Percentiles rank a stretch among this genome's conserved stretches.
These are phyloP conservation scores for Solanum chmielewskii DNA, from an alignment of 257 asterid genomes.

Conservation along the genomic window DNA sequence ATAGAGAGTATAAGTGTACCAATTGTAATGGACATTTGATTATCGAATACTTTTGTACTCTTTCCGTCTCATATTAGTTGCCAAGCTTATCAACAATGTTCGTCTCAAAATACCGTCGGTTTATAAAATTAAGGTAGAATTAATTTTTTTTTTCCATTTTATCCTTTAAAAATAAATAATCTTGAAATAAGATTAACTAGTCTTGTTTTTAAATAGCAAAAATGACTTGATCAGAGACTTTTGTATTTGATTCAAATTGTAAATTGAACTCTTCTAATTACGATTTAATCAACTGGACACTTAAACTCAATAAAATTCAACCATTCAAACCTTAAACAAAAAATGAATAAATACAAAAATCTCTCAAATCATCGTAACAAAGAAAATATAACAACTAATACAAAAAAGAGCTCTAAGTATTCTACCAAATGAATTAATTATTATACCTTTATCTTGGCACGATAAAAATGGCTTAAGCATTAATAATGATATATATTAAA, in stretches of 20 bases:
- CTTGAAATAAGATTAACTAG: background rate
- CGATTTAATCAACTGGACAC: accelerated
- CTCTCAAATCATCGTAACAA: no score
- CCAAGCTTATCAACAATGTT: no score
- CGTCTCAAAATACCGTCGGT: background rate
- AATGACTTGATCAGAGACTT: background rate
- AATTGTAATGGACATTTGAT: background rate
- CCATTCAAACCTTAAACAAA: background rate
- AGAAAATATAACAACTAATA: no score
- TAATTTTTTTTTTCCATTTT: no score
- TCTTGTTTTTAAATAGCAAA: background rate
- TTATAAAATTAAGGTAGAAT: no score
- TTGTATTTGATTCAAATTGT: no score
- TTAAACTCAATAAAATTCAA: background rate
- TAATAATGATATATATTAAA: background rate
- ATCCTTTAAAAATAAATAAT: background rate
- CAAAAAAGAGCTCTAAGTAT: background rate
- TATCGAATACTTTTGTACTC: background rate
- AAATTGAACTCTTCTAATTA: no score
- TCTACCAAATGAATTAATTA: background rate
- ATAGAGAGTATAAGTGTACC: background rate
- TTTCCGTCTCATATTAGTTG: background rate
- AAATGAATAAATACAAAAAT: accelerated
- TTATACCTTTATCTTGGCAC: background rate
- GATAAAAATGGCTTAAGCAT: background rate